Conservation (phyloP, 805 yeast genomes). For the Ogataea chonburiensis region DNA sequence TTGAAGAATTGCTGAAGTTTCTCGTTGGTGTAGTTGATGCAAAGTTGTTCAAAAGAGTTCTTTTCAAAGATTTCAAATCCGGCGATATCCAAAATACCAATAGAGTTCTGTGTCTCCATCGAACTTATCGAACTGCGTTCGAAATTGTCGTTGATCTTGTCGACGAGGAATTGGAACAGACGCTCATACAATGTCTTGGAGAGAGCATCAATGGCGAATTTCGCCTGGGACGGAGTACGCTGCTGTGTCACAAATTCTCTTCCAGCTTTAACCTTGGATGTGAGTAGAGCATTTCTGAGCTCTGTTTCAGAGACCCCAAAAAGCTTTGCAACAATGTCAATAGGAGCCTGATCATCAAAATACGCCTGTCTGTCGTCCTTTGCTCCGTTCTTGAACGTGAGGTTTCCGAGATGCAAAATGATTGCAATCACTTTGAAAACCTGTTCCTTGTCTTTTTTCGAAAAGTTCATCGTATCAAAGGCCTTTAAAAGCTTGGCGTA, state of each 20-base stretch:
- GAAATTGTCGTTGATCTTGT: conserved; percentile 69
- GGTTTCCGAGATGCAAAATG: conserved; percentile 82
- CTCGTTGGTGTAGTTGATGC: conserved; percentile 61
- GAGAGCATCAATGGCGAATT: conserved; percentile 78
- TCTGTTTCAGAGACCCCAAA: conserved; percentile 57
- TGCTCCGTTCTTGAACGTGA: conserved; percentile 63
- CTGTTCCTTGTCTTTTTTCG: conserved; percentile 49
- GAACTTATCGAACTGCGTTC: conserved; percentile 17
- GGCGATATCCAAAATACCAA: conserved; percentile 61
- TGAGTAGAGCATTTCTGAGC: conserved; percentile 59
- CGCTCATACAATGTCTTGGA: conserved; percentile 86
- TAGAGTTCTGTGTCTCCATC: conserved; percentile 38
- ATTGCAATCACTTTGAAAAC: conserved; percentile 70
- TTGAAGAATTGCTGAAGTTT: conserved; percentile 60
- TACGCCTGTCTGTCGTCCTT: conserved; percentile 70
- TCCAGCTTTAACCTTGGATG: conserved; percentile 90
- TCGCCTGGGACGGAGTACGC: conserved; percentile 75
- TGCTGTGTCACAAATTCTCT: conserved; percentile 80
- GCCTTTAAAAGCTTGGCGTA: conserved; percentile 64
- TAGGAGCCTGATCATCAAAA: conserved; percentile 50
- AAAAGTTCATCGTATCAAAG: conserved; percentile 70
- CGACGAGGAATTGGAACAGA: conserved; percentile 74
- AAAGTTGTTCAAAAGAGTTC: conserved; percentile 59
- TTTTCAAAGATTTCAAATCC: conserved; percentile 60
- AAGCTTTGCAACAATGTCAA: conserved; percentile 53